Conservation (phyloP, 441 rosid species). For the Gossypium schwendimanii region DNA sequence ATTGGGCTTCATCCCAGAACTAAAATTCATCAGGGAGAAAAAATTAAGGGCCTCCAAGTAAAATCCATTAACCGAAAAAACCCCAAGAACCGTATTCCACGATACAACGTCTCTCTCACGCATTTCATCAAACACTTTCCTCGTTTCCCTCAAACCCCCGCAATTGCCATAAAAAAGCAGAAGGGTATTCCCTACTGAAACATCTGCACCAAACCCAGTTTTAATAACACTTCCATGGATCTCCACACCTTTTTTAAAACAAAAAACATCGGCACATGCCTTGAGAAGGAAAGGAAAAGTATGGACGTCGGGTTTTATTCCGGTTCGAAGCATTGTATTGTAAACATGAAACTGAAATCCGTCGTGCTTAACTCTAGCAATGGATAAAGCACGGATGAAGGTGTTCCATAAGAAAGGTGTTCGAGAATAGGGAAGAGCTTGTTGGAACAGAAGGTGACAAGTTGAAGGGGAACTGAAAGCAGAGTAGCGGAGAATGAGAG, state of each 20-base stretch:
- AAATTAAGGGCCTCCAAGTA: conserved; percentile 21
- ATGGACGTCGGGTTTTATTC: conserved; percentile 31
- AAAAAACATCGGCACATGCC: conserved; percentile 26
- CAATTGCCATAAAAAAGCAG: conserved; percentile 24
- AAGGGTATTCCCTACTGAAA: conserved; percentile 32
- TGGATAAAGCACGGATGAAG: conserved; percentile 36
- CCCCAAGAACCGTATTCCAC: conserved; percentile 27
- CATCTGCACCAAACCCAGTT: conserved; percentile 22
- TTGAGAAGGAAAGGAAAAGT: conserved; percentile 37
- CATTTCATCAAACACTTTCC: conserved; percentile 34
- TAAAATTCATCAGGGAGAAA: conserved; percentile 18
- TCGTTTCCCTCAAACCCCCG: conserved; percentile 11
- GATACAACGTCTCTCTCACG: conserved; percentile 29
- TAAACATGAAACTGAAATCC: conserved; percentile 22
- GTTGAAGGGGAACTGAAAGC: conserved; percentile 15
- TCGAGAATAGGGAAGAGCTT: conserved; percentile 25
- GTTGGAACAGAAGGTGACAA: conserved; percentile 29
- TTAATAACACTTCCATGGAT: conserved; percentile 32
- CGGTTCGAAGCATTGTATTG: conserved; percentile 29
- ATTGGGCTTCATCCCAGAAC: conserved; percentile 24
- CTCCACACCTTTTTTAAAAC: conserved; percentile 33
- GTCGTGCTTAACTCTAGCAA: conserved; percentile 26
- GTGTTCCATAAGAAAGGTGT: conserved; percentile 58
- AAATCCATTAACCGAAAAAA: conserved; percentile 23
- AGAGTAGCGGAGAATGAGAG: conserved; percentile 53